Percentiles rank a stretch among this genome's conserved stretches.
Evolutionary conservation across 495 filamentous ascomycete genomes (phyloP).

Genomic region (Hypoxylon fragiforme): DNA sequence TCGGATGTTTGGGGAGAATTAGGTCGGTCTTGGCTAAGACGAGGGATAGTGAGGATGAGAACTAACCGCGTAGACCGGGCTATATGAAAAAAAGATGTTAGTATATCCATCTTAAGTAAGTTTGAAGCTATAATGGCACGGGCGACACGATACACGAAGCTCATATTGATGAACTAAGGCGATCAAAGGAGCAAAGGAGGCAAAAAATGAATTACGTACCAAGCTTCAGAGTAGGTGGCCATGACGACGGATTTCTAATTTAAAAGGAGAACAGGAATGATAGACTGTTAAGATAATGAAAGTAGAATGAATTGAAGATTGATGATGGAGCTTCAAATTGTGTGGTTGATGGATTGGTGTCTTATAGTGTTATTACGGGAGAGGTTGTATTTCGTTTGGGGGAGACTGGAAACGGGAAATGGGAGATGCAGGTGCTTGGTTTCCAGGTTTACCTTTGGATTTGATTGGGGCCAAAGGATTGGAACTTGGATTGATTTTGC

Average conservation of each 20-base stretch:
- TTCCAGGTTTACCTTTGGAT: constrained; percentile 47
- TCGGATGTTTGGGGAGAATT: constrained; percentile 20
- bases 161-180: constrained; percentile 35
- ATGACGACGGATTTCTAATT: constrained; percentile 45
- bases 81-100: constrained; percentile 44
- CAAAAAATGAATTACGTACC: constrained; percentile 38
- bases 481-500: constrained; percentile 31
- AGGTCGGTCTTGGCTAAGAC: constrained; percentile 13
- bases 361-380: constrained; percentile 20
- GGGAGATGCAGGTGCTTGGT: constrained; percentile 42
- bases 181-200: constrained; percentile 24
- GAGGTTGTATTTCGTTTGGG: constrained; percentile 28
- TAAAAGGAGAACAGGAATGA: constrained; percentile 9
- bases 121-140: constrained; percentile 11
- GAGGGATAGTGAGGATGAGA: constrained; percentile 28
- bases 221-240: constrained; percentile 49
- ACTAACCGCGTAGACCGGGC: constrained; percentile 99
- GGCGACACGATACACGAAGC: constrained; percentile 7
- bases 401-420: background rate
- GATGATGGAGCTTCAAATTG: constrained; percentile 26
- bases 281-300: constrained; percentile 15
- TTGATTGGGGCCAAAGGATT: constrained; percentile 41
- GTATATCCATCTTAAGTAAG: constrained; percentile 4
- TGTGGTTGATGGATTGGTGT: constrained; percentile 6
- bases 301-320: constrained; percentile 11